These are phyloP conservation scores for Solanum chmielewskii DNA, from an alignment of 257 asterid species.

Conservation along the genomic window DNA sequence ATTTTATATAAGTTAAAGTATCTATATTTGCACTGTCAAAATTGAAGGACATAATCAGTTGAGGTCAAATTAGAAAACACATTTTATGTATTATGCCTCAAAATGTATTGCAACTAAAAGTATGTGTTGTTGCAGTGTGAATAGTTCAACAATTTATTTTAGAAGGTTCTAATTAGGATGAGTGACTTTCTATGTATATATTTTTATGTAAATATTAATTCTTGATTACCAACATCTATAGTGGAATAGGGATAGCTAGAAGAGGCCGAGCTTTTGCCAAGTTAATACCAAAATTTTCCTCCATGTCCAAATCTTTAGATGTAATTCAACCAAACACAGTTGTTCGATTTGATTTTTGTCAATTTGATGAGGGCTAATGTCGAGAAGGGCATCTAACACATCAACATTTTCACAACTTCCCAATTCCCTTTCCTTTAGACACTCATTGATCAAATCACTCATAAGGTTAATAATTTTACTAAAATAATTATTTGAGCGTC, in stretches of 20 bases:
- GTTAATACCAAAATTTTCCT: not conserved
- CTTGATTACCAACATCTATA: not conserved
- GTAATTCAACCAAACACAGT: constrained; percentile 36
- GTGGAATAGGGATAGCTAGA: not conserved
- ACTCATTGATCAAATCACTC: constrained; percentile 23
- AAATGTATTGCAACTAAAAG: too few species aligned
- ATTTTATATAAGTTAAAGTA: too few species aligned
- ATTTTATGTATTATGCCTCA: too few species aligned
- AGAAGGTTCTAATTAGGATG: too few species aligned
- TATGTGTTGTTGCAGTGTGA: too few species aligned
- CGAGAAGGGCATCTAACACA: constrained; percentile 14
- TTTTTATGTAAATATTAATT: not conserved
- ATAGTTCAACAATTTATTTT: too few species aligned
- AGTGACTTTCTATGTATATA: too few species aligned
- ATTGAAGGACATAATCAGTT: too few species aligned
- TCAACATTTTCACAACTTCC: constrained; percentile 10
- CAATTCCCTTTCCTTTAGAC: constrained; percentile 7
- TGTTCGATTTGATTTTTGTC: constrained; percentile 53
- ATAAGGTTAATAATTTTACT: constrained; percentile 8
- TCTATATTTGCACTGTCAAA: too few species aligned
- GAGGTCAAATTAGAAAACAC: too few species aligned
- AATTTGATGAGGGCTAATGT: constrained; percentile 32
- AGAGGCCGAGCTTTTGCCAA: not conserved
- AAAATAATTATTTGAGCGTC: not conserved
- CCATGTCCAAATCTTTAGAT: not conserved